Base-by-base conservation (phyloP, 2,329 filamentous ascomycete species). In the Cytospora chrysosperma region DNA sequence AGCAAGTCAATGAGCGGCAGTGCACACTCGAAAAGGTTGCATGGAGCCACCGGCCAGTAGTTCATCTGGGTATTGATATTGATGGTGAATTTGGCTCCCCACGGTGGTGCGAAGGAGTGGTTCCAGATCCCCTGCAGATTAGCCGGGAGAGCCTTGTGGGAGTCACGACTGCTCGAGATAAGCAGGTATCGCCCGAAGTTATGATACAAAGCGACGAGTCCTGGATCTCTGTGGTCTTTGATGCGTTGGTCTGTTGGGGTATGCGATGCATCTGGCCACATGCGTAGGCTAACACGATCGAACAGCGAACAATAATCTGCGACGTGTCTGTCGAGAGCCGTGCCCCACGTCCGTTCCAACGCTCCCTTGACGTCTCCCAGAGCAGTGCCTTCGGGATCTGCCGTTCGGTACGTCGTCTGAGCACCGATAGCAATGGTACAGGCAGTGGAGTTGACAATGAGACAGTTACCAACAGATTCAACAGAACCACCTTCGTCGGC, bases 41-140 rank as follows among this genome's bases (percentile, higher is more conserved):
- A 58, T 15, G 47, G 64, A 32, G 56, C 59, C 52, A 78, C 77
- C 0, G 72, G 75, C 81, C 80, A 83, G 67, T 83, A 84, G 66
- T 83, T 83, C 81, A 84, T 84, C 68, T 84, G 76, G 0, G 77
- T 71, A 50, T 83, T 84, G 69, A 83, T 81, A 65, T 83, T 82
- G 67, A 82, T 79, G 0, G 81, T 83, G 62, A 77, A 81, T 65
- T 80, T 82, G 27, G 74, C 76, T 4, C 79, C 79, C 80, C 81
- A 82, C 0, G 77, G 71, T 7, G 77, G 77, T 12, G 73, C 68
- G 61, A 78, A 79, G 6, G 73, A 72, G 0, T 74, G 70, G 56
- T 79, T 80, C 78, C 77, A 80, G 37, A 81, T 74, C 0, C 78
- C 78, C 66, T 82, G 78, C 0, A 80, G 73, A 50, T 75, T 81